phyloP scores from a whole-genome alignment of 192 early-diverging fungal species.

The Obelidium mucronatum region DNA sequence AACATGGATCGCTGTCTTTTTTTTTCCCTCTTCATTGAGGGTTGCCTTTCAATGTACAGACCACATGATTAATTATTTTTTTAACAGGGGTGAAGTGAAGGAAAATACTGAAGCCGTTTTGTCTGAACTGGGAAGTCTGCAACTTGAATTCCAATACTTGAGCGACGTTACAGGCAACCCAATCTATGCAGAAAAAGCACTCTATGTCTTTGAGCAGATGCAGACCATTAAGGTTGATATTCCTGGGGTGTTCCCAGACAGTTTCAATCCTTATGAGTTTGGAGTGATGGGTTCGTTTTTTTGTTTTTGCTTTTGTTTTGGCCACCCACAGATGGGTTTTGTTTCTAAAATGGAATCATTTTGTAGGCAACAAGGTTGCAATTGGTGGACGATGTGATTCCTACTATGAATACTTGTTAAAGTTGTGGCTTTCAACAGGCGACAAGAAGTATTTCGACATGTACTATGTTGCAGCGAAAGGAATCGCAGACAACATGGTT shows the following conservation, averaged over 20 bases:
- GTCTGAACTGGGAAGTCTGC: slow-evolving; percentile 68
- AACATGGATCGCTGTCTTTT: background rate
- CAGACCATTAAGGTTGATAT: slow-evolving; percentile 3
- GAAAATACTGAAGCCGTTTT: background rate
- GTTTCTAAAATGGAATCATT: background rate
- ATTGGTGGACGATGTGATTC: slow-evolving; percentile 53
- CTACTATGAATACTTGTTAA: slow-evolving; percentile 62
- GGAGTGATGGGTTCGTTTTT: background rate
- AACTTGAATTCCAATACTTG: slow-evolving; percentile 83
- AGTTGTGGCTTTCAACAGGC: slow-evolving; percentile 48
- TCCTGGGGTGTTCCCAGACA: slow-evolving; percentile 19
- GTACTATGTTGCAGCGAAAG: slow-evolving; percentile 19
- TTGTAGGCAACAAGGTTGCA: background rate
- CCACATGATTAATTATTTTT: background rate
- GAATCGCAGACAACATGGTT: background rate
- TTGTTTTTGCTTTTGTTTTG: too few species aligned
- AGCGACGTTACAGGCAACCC: slow-evolving; percentile 79
- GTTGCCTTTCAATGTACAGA: too few species aligned
- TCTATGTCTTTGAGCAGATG: slow-evolving; percentile 24
- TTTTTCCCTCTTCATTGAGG: background rate
- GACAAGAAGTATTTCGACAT: slow-evolving; percentile 8
- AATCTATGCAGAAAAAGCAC: slow-evolving; percentile 52
- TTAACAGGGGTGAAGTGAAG: background rate
- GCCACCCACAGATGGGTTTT: background rate
- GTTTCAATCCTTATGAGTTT: background rate